Evolutionary conservation across 1,139 yeast genomes (phyloP).

Genomic region (Geotrichum siamense): DNA sequence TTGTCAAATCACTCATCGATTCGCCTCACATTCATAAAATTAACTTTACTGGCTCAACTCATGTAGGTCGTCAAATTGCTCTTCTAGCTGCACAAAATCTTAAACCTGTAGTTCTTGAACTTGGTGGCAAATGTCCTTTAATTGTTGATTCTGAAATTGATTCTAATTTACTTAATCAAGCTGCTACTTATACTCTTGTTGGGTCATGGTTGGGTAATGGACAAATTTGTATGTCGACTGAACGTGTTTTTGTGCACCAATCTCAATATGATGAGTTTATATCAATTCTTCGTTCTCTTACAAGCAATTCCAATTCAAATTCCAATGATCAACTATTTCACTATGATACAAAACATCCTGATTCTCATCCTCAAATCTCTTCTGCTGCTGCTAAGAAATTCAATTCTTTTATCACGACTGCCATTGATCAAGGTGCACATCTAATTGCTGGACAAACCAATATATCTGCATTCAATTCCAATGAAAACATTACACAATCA

Average conservation of each 20-base stretch:
- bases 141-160: slow-evolving; percentile 51
- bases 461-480: background rate
- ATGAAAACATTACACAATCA: slow-evolving; percentile 8
- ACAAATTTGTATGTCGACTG: slow-evolving; percentile 81
- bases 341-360: background rate
- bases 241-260: slow-evolving; percentile 62
- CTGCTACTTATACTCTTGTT: slow-evolving; percentile 60
- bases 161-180: slow-evolving; percentile 36
- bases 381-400: slow-evolving; percentile 29
- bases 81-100: slow-evolving; percentile 51
- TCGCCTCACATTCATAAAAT: slow-evolving; percentile 54
- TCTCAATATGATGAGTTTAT: slow-evolving; percentile 55
- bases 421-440: slow-evolving; percentile 41
- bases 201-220: slow-evolving; percentile 78
- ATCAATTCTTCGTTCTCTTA: slow-evolving; percentile 29
- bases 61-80: slow-evolving; percentile 57
- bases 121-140: slow-evolving; percentile 86
- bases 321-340: slow-evolving; percentile 9
- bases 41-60: slow-evolving; percentile 57
- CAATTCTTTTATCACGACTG: slow-evolving; percentile 37
- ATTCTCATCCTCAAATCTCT: slow-evolving; percentile 31
- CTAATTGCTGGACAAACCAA: slow-evolving; percentile 28
- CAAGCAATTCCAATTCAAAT: slow-evolving; percentile 11
- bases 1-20: slow-evolving; percentile 44
- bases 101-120: slow-evolving; percentile 76